These are phyloP conservation scores for Mortierella claussenii DNA, from an alignment of 192 early-diverging fungal genomes.

Conservation along the genomic window DNA sequence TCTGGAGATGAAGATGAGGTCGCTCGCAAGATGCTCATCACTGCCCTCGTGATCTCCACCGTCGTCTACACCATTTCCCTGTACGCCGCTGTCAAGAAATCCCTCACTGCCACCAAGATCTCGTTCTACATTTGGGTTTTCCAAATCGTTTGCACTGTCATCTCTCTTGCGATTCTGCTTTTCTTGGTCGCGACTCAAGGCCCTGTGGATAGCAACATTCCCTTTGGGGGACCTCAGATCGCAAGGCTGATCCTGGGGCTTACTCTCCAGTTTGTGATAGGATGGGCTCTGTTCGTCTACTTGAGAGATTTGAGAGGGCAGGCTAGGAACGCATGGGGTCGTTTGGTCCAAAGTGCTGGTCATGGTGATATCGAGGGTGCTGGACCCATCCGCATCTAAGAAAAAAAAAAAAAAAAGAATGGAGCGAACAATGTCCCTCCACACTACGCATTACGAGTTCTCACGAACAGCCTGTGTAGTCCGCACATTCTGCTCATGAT, in stretches of 20 bases:
- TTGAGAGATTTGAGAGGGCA: conserved; percentile 1
- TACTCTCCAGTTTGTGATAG: background rate
- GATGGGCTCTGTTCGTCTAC: conserved; percentile 7
- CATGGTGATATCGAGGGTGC: background rate
- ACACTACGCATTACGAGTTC: too few relatives aligned
- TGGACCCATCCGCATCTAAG: background rate
- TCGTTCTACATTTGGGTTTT: background rate
- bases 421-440: too few relatives aligned
- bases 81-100: conserved; percentile 3
- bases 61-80: background rate
- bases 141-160: background rate
- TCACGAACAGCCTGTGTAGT: too few relatives aligned
- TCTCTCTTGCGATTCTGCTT: background rate
- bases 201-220: too few relatives aligned
- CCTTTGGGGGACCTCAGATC: too few relatives aligned
- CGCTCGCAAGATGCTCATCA: background rate
- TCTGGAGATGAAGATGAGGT: too few relatives aligned
- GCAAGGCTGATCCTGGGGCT: background rate
- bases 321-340: conserved; percentile 6
- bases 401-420: too few relatives aligned
- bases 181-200: background rate
- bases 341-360: background rate
- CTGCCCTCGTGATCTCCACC: background rate
- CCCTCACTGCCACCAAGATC: conserved; percentile 2
- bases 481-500: too few relatives aligned